Evolutionary conservation across 2,329 filamentous ascomycete genomes (phyloP), one percentile per base, ranked within the genome.

Genomic region (Colletotrichum sublineola): DNA sequence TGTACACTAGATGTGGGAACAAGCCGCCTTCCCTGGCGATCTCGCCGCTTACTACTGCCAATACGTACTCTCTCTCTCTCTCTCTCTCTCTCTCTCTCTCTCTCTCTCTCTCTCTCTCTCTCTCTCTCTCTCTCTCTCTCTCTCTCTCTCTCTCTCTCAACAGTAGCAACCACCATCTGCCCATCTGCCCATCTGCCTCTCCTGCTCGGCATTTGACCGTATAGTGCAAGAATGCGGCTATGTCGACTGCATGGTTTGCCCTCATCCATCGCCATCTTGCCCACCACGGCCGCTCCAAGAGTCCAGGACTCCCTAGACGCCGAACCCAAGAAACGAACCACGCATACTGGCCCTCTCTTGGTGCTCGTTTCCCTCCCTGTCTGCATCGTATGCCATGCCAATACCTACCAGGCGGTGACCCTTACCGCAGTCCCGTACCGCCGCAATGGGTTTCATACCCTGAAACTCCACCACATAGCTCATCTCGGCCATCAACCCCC

Each of bases 391-490:
- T 53, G 24, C 50, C 53, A 24, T 46, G 44, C 44, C 18, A 46
- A 18, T 53, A 46, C n/a, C 57, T 53, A 46, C n/a, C 57, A 52
- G 42, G 29, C 14, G 20, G 18, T 40, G 36, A 15, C 66, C 60
- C 66, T 50, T 66, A 64, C 60, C 69, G 66, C 42, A 64, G 63
- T 33, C 58, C 36, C 65, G 62, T 60, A 67, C 53, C 58, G 67
- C 65, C 18, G 38, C 58, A 58, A 68, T 64, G 66, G 66, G 69
- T 72, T 72, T 72, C 69, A 72, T 18, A 72, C 69, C 66, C 69
- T 72, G 69, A 72, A 64, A 72, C 69, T 72, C 69, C 50, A 68
- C 69, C 46, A 20, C 44, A 60, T 69, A 24, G 52, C 69, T 72
- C 69, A 69, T 72, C 66, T 72, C 69, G 69, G 69, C 46, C 57